A percentile compares a stretch with the other conserved stretches of the same genome.
These are phyloP conservation scores for maize (Zea mays) DNA, from an alignment of 176 grass and related monocot species.

Conservation along the genomic window DNA sequence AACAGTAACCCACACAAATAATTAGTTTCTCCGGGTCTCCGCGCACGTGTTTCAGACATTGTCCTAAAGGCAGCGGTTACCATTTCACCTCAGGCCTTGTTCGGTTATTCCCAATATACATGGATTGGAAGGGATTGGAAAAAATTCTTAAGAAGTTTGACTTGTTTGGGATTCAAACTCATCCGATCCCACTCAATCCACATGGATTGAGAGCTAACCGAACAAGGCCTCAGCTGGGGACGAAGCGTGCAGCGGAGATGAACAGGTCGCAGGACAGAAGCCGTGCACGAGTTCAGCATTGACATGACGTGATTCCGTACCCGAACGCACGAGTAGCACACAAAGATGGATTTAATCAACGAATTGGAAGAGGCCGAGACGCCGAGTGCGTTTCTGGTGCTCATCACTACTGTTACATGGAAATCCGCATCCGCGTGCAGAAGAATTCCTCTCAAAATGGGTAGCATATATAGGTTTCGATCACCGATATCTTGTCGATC, in stretches of 20 bases:
- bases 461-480: background rate
- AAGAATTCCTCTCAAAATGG: background rate
- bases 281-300: constrained; percentile 1
- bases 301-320: constrained; percentile 24
- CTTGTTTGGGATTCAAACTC: too few relatives aligned
- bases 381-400: background rate
- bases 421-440: constrained; percentile 5
- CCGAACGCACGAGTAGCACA: background rate
- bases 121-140: too few relatives aligned
- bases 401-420: background rate
- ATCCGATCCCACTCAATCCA: too few relatives aligned
- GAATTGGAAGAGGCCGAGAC: background rate
- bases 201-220: too few relatives aligned
- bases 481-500: constrained; percentile 31
- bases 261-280: constrained; percentile 28
- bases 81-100: constrained; percentile 33
- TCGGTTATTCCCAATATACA: too few relatives aligned
- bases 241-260: constrained; percentile 30
- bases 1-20: constrained; percentile 21
- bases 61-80: background rate
- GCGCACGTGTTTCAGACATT: constrained; percentile 38
- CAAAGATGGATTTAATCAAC: background rate
- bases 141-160: too few relatives aligned
- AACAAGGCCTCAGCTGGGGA: constrained; percentile 7
- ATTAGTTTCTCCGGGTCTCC: constrained; percentile 19